phyloP scores from a whole-genome alignment of 2,329 filamentous ascomycete species.

The Aureobasidium sp. region DNA sequence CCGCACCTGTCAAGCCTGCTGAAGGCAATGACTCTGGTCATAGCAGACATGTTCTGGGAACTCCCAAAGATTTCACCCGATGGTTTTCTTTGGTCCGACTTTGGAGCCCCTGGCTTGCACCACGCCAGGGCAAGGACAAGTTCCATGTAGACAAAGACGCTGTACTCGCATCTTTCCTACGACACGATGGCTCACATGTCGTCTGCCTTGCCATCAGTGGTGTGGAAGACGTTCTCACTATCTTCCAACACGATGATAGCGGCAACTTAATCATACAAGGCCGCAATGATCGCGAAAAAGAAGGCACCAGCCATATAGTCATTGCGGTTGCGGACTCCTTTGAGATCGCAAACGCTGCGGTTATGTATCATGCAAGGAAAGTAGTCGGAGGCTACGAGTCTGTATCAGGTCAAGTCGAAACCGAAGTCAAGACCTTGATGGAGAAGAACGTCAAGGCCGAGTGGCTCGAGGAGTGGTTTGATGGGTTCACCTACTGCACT shows the following conservation, averaged over 20 bases:
- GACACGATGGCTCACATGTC: slow-evolving; percentile 61
- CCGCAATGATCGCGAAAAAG: slow-evolving; percentile 56
- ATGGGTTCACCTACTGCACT: slow-evolving; percentile 89
- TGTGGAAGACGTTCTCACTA: slow-evolving; percentile 58
- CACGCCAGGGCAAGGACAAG: slow-evolving; percentile 64
- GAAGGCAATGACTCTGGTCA: slow-evolving; percentile 50
- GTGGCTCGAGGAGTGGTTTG: slow-evolving; percentile 85
- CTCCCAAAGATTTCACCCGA: slow-evolving; percentile 55
- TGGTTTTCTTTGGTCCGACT: slow-evolving; percentile 78
- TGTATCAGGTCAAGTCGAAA: slow-evolving; percentile 34
- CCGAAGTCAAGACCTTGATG: slow-evolving; percentile 37
- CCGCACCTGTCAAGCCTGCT: slow-evolving; percentile 47
- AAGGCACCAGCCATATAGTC: slow-evolving; percentile 54
- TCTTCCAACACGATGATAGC: slow-evolving; percentile 56
- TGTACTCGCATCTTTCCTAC: slow-evolving; percentile 69
- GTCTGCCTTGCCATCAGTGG: slow-evolving; percentile 74
- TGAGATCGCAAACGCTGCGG: slow-evolving; percentile 67
- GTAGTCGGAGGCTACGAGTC: slow-evolving; percentile 42
- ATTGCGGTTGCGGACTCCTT: slow-evolving; percentile 64
- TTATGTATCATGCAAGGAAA: slow-evolving; percentile 79
- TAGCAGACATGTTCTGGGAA: slow-evolving; percentile 51
- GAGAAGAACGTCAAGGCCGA: slow-evolving; percentile 43
- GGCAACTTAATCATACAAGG: slow-evolving; percentile 62
- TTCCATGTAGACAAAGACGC: slow-evolving; percentile 70
- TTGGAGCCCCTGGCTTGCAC: slow-evolving; percentile 78